These are phyloP conservation scores for Neurospora hispaniola DNA, from an alignment of 495 filamentous ascomycete species.

Conservation along the genomic window DNA sequence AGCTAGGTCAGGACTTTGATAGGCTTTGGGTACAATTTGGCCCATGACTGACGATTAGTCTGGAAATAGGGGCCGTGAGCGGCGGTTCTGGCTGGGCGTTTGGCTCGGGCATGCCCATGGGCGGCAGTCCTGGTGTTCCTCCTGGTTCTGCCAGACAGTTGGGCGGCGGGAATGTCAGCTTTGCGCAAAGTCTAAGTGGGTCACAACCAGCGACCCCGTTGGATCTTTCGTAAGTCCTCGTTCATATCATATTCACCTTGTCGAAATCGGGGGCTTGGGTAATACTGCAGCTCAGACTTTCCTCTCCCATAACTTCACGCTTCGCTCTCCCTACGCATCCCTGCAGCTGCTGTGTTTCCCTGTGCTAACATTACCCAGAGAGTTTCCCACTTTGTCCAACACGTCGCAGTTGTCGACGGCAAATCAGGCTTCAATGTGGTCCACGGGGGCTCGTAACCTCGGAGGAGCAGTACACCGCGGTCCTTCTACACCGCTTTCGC, in stretches of 20 bases:
- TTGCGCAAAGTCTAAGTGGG: constrained; percentile 71
- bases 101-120: constrained; percentile 55
- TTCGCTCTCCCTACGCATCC: neutral
- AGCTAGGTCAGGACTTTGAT: constrained; percentile 48
- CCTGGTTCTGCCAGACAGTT: constrained; percentile 38
- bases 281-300: neutral
- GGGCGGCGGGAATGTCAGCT: constrained; percentile 58
- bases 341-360: neutral
- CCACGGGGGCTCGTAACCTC: constrained; percentile 33
- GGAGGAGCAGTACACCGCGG: constrained; percentile 55
- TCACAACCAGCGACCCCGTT: constrained; percentile 66
- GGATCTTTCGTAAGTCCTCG: constrained; percentile 65
- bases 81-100: constrained; percentile 67
- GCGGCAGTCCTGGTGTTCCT: constrained; percentile 48
- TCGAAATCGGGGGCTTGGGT: neutral
- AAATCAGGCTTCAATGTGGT: constrained; percentile 49
- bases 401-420: constrained; percentile 48
- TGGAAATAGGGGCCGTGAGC: constrained; percentile 34
- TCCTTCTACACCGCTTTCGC: constrained; percentile 44
- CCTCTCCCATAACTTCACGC: neutral
- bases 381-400: constrained; percentile 76
- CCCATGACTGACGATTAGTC: constrained; percentile 23
- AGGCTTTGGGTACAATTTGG: neutral
- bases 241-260: neutral
- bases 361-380: constrained; percentile 35